A percentile compares a stretch with the other conserved stretches of the same genome.
phyloP scores from a whole-genome alignment of 2,329 filamentous ascomycete genomes.

The Fusarium proliferatum region DNA sequence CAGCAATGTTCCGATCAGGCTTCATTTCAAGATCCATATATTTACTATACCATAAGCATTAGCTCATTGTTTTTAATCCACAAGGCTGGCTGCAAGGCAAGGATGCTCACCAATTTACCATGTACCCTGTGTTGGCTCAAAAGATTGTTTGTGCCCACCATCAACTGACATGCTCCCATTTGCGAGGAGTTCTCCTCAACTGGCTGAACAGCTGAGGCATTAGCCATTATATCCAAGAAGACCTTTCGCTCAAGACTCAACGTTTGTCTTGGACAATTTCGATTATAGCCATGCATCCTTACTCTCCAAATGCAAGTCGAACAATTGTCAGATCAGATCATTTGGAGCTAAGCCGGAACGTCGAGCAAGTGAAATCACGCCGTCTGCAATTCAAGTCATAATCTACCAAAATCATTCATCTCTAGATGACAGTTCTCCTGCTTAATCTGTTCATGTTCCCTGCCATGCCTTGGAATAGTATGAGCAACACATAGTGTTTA shows the following conservation, averaged over 20 bases:
- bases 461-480: neutral
- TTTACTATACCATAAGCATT: neutral
- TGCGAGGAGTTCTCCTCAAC: neutral
- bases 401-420: neutral
- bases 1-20: neutral
- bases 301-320: neutral
- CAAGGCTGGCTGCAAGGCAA: neutral
- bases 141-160: neutral
- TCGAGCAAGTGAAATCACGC: neutral
- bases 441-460: neutral
- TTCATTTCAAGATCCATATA: neutral
- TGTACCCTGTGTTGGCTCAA: neutral
- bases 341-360: neutral
- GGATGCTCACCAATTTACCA: too few species aligned
- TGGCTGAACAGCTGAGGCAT: neutral
- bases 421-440: too few species aligned
- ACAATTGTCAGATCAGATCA: neutral
- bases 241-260: neutral
- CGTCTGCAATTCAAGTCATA: neutral
- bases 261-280: too few species aligned
- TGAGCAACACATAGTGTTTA: neutral
- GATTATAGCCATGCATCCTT: neutral
- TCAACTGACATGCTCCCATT: neutral
- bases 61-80: neutral
- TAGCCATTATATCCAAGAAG: too few species aligned